phyloP scores from a whole-genome alignment of 192 early-diverging fungal genomes.

The Chytriomyces confervae region DNA sequence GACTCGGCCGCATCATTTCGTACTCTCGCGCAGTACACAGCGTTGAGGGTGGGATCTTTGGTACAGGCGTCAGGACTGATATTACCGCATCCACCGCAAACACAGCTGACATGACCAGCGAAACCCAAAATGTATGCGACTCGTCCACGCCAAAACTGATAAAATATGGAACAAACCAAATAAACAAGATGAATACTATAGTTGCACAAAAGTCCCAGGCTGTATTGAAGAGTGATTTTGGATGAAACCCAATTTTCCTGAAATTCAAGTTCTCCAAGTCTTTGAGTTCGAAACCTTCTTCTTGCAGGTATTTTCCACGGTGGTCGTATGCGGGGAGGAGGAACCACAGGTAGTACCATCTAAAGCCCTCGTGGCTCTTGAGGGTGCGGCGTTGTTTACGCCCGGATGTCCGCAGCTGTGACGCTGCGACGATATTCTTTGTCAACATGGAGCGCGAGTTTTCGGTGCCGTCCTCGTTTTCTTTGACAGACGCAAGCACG shows the following conservation, averaged over 20 bases:
- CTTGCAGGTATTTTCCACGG: not conserved
- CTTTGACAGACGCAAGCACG: no score
- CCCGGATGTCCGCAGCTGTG: no score
- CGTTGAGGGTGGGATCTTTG: not conserved
- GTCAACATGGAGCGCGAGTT: no score
- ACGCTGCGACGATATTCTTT: no score
- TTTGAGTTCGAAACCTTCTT: not conserved
- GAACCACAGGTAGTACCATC: not conserved
- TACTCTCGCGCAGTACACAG: constrained; percentile 1
- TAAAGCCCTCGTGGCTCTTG: no score
- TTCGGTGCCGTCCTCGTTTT: no score
- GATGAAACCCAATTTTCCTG: constrained; percentile 9
- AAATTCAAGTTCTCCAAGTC: constrained; percentile 8
- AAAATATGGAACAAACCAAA: constrained; percentile 10
- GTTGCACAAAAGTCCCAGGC: constrained; percentile 6
- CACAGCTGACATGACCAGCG: not conserved
- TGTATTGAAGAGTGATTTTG: not conserved
- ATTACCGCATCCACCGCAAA: not conserved
- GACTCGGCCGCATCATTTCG: constrained; percentile 2
- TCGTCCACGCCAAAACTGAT: not conserved
- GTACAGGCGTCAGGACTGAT: not conserved
- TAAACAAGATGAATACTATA: not conserved
- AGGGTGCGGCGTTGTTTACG: no score
- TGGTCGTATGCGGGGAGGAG: constrained; percentile 18
- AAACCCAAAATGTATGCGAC: not conserved